phyloP scores from a whole-genome alignment of 768 basidiomycete species.

The Arthromyces matolae region DNA sequence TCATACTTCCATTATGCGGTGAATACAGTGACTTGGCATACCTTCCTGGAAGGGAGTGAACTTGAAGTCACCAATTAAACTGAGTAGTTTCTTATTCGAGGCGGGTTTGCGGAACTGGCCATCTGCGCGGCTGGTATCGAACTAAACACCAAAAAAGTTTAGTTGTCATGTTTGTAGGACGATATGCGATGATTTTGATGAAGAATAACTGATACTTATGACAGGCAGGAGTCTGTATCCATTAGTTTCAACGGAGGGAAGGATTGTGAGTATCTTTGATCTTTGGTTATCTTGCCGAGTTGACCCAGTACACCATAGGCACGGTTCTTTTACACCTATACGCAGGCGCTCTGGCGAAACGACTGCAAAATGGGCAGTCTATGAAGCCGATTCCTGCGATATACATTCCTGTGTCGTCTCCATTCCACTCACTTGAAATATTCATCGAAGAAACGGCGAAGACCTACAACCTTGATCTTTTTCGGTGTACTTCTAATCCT shows the following conservation, averaged over 20 bases:
- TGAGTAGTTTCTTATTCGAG: conserved; percentile 82
- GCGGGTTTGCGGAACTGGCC: conserved; percentile 97
- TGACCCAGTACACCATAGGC: conserved; percentile 50
- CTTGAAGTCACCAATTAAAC: conserved; percentile 74
- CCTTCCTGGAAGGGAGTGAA: conserved; percentile 91
- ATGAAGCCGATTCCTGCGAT: conserved; percentile 58
- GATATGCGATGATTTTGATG: conserved; percentile 8
- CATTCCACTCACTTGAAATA: conserved; percentile 77
- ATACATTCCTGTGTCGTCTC: conserved; percentile 88
- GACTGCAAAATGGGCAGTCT: conserved; percentile 29
- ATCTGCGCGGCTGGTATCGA: conserved; percentile 81
- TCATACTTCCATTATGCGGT: background rate
- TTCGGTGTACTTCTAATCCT: conserved; percentile 45
- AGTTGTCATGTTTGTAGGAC: no score
- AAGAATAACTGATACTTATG: conserved; percentile 16
- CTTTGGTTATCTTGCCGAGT: conserved; percentile 1
- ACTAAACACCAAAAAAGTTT: conserved; percentile 46
- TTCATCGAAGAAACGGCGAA: conserved; percentile 69
- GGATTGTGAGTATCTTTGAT: conserved; percentile 65
- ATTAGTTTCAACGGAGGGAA: conserved; percentile 99
- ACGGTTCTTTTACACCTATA: conserved; percentile 93
- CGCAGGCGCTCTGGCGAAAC: conserved; percentile 62
- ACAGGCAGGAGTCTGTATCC: conserved; percentile 67
- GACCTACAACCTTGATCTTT: conserved; percentile 75
- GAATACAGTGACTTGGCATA: conserved; percentile 31